Conservation (phyloP, 257 asterid genomes). For the Solanum bukasovii region DNA sequence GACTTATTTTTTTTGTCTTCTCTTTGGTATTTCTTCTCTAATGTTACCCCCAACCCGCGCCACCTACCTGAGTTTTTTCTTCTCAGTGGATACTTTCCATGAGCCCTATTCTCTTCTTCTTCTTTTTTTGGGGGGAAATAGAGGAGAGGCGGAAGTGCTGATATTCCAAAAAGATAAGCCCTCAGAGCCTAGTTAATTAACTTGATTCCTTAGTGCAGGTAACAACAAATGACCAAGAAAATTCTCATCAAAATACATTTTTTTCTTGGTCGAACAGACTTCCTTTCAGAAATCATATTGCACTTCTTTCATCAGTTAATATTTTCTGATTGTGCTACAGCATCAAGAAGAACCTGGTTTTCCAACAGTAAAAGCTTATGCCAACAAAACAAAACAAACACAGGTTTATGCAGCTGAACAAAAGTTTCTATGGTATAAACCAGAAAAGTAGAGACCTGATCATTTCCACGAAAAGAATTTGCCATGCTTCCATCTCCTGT, state of each 20-base stretch:
- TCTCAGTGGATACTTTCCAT: background rate
- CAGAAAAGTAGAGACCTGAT: conserved; percentile 64
- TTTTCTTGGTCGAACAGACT: background rate
- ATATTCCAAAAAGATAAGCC: background rate
- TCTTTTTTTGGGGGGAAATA: background rate
- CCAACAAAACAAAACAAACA: background rate
- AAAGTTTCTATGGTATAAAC: background rate
- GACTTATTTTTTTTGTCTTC: background rate
- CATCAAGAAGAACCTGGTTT: background rate
- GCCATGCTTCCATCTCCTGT: conserved; percentile 88
- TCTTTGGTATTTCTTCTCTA: background rate
- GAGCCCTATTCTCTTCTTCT: background rate
- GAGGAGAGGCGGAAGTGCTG: background rate
- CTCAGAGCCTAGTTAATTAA: background rate
- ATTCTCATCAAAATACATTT: background rate
- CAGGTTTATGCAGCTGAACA: background rate
- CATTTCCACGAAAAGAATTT: conserved; percentile 75
- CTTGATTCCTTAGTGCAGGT: background rate
- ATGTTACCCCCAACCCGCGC: background rate
- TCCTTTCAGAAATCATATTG: background rate
- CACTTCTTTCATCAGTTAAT: background rate
- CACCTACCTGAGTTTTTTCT: background rate
- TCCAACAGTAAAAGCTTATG: background rate
- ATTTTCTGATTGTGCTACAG: background rate
- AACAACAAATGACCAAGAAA: background rate